These are phyloP conservation scores for Inga laurina DNA, from an alignment of 306 rosid genomes.

Conservation along the genomic window DNA sequence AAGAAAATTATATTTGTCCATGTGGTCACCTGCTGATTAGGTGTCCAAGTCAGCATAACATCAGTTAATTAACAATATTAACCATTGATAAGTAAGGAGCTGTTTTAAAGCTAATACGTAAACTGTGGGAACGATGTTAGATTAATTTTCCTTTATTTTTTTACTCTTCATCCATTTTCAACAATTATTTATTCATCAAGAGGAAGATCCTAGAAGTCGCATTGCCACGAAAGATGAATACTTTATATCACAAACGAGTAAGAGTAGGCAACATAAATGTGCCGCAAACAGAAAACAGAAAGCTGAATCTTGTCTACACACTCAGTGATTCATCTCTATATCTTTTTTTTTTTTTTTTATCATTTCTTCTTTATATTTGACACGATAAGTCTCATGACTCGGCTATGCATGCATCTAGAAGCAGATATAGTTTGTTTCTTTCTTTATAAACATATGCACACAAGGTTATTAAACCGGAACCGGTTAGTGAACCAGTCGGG, in stretches of 20 bases:
- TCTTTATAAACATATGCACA: neutral
- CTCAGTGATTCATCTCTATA: neutral
- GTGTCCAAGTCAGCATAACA: neutral
- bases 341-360: too few species aligned
- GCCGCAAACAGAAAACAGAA: neutral
- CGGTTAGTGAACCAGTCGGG: too few species aligned
- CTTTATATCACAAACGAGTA: neutral
- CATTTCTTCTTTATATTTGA: neutral
- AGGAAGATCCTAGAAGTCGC: neutral
- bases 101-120: neutral
- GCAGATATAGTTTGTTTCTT: neutral
- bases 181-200: neutral
- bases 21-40: neutral
- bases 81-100: neutral
- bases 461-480: too few species aligned
- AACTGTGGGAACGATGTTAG: neutral
- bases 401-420: constrained; percentile 20
- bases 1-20: neutral
- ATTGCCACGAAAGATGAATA: neutral
- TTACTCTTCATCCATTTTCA: neutral
- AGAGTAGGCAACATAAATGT: neutral
- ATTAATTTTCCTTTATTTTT: neutral
- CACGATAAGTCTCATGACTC: neutral
- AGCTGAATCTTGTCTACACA: neutral
- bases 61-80: neutral